phyloP scores from a whole-genome alignment of 352 stramenopile species.

The Plasmopara viticola region DNA sequence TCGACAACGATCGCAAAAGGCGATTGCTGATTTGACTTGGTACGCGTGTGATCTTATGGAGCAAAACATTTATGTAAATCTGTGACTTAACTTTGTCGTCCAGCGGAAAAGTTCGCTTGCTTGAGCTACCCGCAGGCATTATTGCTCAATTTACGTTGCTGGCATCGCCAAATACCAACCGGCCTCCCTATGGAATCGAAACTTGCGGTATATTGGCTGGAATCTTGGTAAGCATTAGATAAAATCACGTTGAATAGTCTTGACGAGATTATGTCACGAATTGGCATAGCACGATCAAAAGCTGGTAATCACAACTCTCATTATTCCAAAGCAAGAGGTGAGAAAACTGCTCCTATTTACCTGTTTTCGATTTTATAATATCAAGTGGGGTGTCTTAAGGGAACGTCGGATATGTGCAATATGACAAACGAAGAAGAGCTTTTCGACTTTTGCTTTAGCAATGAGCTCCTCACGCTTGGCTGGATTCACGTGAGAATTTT shows the following conservation, averaged over 20 bases:
- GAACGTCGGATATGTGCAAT: conserved; percentile 77
- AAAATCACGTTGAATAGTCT: neutral
- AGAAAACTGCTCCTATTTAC: neutral
- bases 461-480: conserved; percentile 84
- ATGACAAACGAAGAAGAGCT: conserved; percentile 88
- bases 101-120: conserved; percentile 51
- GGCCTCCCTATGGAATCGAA: conserved; percentile 77
- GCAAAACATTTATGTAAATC: neutral
- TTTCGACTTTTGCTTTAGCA: conserved; percentile 81
- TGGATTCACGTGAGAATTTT: conserved; percentile 83
- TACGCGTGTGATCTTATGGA: conserved; percentile 13
- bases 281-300: conserved; percentile 37
- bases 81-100: conserved; percentile 9
- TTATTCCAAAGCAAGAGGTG: conserved; percentile 85
- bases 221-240: conserved; percentile 41
- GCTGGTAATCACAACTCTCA: conserved; percentile 74
- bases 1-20: conserved; percentile 50
- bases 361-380: neutral
- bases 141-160: conserved; percentile 74
- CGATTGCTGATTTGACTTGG: conserved; percentile 54
- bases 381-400: conserved; percentile 22
- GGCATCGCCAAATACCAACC: conserved; percentile 72
- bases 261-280: neutral
- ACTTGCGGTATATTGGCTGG: conserved; percentile 87
- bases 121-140: conserved; percentile 69